Base-by-base conservation (phyloP, 371 early-diverging fungal species). In the Amoeboaphelidium protococcarum region DNA sequence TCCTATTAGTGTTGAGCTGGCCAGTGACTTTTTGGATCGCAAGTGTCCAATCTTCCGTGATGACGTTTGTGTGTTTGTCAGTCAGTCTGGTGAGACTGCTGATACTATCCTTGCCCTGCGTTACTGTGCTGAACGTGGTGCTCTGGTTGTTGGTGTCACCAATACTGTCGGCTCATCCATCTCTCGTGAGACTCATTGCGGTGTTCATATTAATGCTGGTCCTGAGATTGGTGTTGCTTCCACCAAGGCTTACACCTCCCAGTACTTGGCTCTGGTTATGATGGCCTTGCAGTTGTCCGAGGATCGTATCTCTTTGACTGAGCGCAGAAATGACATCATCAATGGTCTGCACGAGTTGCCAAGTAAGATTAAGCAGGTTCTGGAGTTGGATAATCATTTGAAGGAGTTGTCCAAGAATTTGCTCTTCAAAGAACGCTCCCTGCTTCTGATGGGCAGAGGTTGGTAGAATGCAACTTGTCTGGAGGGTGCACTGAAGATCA, bases 151-250 rank as follows among this genome's bases (percentile, higher is more conserved):
- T 20, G 99, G 98, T 60, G 73, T 99, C 54, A 97, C 98, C 57
- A 99, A 99, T 75, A 91, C 92, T 26, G 96, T 96, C 49, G 95
- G 96, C 46, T 76, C 76, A 52, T 74, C 82, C 46, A 96, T 99
- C 59, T 92, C 95, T 24, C 81, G 97, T 54, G 95, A 95, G 63
- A 86, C 98, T 25, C 86, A 92, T 66, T 97, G 98, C 60, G 97
- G 96, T 72, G 89, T 99, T 40, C 96, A 97, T 63, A 90, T 99
- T 62, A 96, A 96, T 58, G 97, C 98, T 48, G 99, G 99, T 46
- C 95, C 95, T 41, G 99, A 99, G 67, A 92, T 96, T 58, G 94
- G 94, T 61, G 99, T 99, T 51, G 99, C 99, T 23, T 80, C 80
- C 55, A 99, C 99, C 62, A 99, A 99, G 71, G 98, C 99, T 19